Evolutionary conservation across 495 filamentous ascomycete genomes (phyloP).

Genomic region (Haplographium delicatum): DNA sequence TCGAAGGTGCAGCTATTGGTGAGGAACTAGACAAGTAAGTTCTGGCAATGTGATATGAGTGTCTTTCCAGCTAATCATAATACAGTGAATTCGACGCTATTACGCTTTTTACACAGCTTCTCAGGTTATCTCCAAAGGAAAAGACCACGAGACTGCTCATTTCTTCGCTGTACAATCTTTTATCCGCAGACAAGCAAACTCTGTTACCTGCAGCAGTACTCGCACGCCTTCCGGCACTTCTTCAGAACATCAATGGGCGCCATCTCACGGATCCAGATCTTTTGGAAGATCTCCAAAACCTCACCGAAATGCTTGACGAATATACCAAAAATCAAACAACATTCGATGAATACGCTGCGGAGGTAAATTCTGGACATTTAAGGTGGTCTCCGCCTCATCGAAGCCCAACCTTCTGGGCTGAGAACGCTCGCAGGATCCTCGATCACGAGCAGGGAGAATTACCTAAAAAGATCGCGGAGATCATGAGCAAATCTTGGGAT

Average conservation of each 20-base stretch:
- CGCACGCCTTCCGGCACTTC: slow-evolving; percentile 72
- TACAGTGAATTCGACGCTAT: slow-evolving; percentile 85
- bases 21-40: slow-evolving; percentile 79
- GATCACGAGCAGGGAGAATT: slow-evolving; percentile 77
- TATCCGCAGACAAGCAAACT: slow-evolving; percentile 65
- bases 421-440: slow-evolving; percentile 89
- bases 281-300: slow-evolving; percentile 70
- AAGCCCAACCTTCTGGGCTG: slow-evolving; percentile 85
- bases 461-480: slow-evolving; percentile 79
- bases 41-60: neutral
- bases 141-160: slow-evolving; percentile 92
- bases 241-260: slow-evolving; percentile 73
- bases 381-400: slow-evolving; percentile 95
- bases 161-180: slow-evolving; percentile 82
- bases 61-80: neutral
- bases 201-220: slow-evolving; percentile 79
- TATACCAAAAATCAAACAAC: slow-evolving; percentile 97
- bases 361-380: slow-evolving; percentile 82
- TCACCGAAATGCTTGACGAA: slow-evolving; percentile 78
- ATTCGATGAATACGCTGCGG: slow-evolving; percentile 90
- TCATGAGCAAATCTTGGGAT: slow-evolving; percentile 80
- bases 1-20: slow-evolving; percentile 78
- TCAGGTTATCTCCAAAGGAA: slow-evolving; percentile 91
- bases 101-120: slow-evolving; percentile 80
- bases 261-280: slow-evolving; percentile 88